These are phyloP conservation scores for Rosa rugosa DNA, from an alignment of 306 rosid species.

Conservation along the genomic window DNA sequence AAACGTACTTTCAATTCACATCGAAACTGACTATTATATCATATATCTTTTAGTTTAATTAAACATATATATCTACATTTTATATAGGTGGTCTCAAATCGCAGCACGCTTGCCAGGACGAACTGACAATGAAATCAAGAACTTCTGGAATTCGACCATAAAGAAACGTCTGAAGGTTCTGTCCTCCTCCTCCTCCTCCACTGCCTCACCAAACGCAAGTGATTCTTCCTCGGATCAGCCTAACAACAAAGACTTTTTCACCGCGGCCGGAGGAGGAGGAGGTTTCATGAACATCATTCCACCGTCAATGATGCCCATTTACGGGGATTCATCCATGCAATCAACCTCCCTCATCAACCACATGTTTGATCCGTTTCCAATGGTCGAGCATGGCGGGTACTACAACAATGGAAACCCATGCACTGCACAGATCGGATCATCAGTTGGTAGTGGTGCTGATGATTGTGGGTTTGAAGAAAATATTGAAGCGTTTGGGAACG, in stretches of 20 bases:
- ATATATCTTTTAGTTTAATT: not conserved
- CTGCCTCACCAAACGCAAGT: conserved; percentile 59
- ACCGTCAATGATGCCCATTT: conserved; percentile 42
- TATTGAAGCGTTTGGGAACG: conserved; percentile 34
- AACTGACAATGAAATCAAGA: conserved; percentile 93
- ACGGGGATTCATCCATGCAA: conserved; percentile 46
- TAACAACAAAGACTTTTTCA: conserved; percentile 14
- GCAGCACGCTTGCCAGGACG: conserved; percentile 90
- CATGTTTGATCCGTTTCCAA: conserved; percentile 47
- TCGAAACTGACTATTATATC: conserved; percentile 10
- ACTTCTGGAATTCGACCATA: conserved; percentile 94
- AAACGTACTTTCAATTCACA: not conserved
- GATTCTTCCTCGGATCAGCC: conserved; percentile 51
- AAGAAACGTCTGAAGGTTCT: conserved; percentile 82
- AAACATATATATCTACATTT: not conserved
- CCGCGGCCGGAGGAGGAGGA: not conserved
- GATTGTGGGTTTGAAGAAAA: conserved; percentile 39
- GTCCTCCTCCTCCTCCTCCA: conserved; percentile 27
- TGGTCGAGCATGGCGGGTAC: conserved; percentile 40
- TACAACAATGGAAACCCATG: conserved; percentile 36
- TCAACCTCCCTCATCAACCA: conserved; percentile 33
- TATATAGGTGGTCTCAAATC: conserved; percentile 90
- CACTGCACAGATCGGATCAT: conserved; percentile 34
- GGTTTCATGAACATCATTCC: conserved; percentile 14
- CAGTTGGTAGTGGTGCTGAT: not conserved